A percentile compares a stretch with the other conserved stretches of the same genome.
Evolutionary conservation across 2,329 filamentous ascomycete genomes (phyloP).

Genomic region (Aspergillus pseudoviridinutans): DNA sequence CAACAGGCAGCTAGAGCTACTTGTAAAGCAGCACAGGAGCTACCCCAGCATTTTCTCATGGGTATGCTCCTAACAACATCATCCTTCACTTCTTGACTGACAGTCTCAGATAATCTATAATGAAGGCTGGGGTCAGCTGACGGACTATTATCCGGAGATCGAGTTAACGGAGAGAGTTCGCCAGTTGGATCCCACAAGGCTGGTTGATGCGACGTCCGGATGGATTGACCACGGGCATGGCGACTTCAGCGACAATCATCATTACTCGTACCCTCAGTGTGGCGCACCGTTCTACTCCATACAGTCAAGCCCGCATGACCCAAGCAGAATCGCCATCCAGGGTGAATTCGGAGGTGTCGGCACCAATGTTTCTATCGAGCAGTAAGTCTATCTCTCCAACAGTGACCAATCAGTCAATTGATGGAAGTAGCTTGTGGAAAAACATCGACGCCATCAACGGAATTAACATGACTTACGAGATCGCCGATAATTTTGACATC

Average conservation of each 20-base stretch:
- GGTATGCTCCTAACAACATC: slow-evolving; percentile 37
- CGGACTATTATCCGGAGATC: slow-evolving; percentile 51
- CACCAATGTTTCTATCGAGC: slow-evolving; percentile 58
- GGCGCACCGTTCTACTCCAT: slow-evolving; percentile 65
- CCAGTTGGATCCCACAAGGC: slow-evolving; percentile 58
- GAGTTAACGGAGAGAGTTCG: slow-evolving; percentile 53
- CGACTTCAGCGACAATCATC: slow-evolving; percentile 66
- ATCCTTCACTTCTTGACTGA: neutral
- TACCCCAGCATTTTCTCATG: slow-evolving; percentile 64
- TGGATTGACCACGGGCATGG: slow-evolving; percentile 67
- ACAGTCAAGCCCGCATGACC: slow-evolving; percentile 53
- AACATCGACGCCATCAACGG: slow-evolving; percentile 54
- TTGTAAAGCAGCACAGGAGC: slow-evolving; percentile 61
- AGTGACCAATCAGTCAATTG: neutral
- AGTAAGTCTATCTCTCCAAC: slow-evolving; percentile 43
- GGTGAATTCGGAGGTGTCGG: slow-evolving; percentile 70
- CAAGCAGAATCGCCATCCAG: slow-evolving; percentile 61
- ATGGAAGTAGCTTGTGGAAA: slow-evolving; percentile 58
- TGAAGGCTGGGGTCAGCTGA: slow-evolving; percentile 66
- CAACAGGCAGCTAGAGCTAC: slow-evolving; percentile 56
- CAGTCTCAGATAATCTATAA: slow-evolving; percentile 62
- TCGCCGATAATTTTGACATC: slow-evolving; percentile 53
- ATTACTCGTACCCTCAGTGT: slow-evolving; percentile 68
- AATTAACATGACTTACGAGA: slow-evolving; percentile 66
- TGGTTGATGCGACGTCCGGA: slow-evolving; percentile 61